Evolutionary conservation across 768 basidiomycete genomes (phyloP).

Genomic region (Xerocomus brunneocitrinus): DNA sequence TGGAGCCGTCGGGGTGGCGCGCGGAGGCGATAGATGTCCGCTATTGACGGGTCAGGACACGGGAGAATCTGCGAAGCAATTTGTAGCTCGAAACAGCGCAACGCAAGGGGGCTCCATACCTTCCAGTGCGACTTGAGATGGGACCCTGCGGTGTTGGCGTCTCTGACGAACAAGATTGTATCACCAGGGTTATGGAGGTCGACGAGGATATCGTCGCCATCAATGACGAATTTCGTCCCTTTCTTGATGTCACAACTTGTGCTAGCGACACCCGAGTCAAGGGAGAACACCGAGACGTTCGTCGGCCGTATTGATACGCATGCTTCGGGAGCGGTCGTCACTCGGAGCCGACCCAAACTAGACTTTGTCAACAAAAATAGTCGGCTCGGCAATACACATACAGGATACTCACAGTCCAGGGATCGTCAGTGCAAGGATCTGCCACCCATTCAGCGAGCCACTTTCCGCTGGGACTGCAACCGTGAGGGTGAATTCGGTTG

Average conservation of each 20-base stretch:
- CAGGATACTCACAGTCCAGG: constrained; percentile 61
- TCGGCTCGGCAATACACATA: background rate
- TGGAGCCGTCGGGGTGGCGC: constrained; percentile 47
- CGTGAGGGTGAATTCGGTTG: constrained; percentile 59
- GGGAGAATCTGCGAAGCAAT: constrained; percentile 6
- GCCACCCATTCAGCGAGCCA: constrained; percentile 69
- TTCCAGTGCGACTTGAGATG: constrained; percentile 16
- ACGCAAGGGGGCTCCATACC: constrained; percentile 8
- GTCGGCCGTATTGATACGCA: constrained; percentile 18
- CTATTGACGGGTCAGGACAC: background rate
- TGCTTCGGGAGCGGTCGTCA: constrained; percentile 4
- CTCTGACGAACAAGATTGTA: constrained; percentile 11
- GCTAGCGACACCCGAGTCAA: constrained; percentile 1
- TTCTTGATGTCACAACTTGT: background rate
- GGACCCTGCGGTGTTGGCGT: background rate
- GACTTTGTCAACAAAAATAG: background rate
- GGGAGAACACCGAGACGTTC: constrained; percentile 24
- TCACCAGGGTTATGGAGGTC: background rate
- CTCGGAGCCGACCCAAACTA: constrained; percentile 22
- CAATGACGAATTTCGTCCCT: constrained; percentile 6
- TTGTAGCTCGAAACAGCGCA: background rate
- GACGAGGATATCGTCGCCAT: constrained; percentile 7
- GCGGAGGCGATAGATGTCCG: background rate
- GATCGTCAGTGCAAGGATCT: constrained; percentile 49
- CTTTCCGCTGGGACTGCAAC: constrained; percentile 64